Base-by-base conservation (phyloP, 139 green algal genomes). In the Auxenochlorella pyrenoidosa region DNA sequence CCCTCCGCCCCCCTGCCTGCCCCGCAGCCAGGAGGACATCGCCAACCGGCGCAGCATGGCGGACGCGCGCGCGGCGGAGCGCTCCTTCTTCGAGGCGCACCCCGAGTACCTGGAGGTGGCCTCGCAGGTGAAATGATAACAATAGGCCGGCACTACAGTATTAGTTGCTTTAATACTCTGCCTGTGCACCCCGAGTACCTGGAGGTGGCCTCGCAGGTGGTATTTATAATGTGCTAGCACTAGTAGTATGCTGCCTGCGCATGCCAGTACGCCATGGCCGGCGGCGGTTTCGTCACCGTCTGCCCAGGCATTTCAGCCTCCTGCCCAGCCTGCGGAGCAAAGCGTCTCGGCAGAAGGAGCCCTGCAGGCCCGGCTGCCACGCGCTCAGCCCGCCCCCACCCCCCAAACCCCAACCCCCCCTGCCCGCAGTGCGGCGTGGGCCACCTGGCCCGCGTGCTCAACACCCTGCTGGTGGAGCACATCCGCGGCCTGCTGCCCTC, bases 381-480 rank as follows among this genome's bases (percentile, higher is more conserved):
- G 3, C 21, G 73, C 73, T 51, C 1, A 78, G 1, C 28, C 43
- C 75, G 4, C 41, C 3, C 2, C 41, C 75, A 24, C 43, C 13
- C 13, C 43, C 43, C 38, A 0, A 41, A 3, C 28, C 43, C 43
- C 0, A 10, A 13, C 26, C 75, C 5, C 10, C 41, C 63, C 0
- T 36, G 4, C 24, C 34, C 43, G 8, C 94, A 95, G 84, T 97
- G 94, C 80, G 95, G 95, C 30, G 86, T 95, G 26, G 65, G 81
- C 47, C 82, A 86, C 34, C 93, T 99, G 47, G 95, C 96, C 0
- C 88, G 90, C 43, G 86, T 90, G 47, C 91, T 99, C n/a, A 99
- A 98, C 91, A 80, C 81, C 68, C 96, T 99, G 47, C 92, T 99
- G 70, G 96, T 97, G 85, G 91, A 96, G 59, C 95, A 97, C 93